Evolutionary conservation across 2,329 filamentous ascomycete genomes (phyloP), one percentile per base, ranked within the genome.

Genomic region (Thermochaetoides dissita): DNA sequence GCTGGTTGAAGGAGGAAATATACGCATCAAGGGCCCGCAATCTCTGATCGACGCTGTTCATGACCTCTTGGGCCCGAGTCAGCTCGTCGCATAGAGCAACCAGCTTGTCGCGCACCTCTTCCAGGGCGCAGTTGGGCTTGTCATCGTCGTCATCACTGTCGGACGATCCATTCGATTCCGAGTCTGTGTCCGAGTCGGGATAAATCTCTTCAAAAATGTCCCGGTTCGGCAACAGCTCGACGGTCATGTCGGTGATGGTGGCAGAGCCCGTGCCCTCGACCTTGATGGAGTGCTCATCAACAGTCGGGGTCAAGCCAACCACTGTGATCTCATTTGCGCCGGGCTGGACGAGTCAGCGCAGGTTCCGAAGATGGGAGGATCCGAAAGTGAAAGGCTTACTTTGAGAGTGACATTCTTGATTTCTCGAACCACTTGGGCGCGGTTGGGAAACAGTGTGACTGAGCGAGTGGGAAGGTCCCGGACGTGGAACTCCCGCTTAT

Each of bases 401-500:
- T 66, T 62, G 12, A 77, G 63, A 1, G 54, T 51, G 10, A 80
- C 61, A 48, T 71, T 60, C 44, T 68, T 69, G 53, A 82, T 68
- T 41, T 79, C 72, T 28, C 77, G 68, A 9, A 72, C 65, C 30
- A 82, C 58, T 38, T 78, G 76, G 1, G 78, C 79, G 47, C 71
- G 63, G 2, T 64, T 63, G 0, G 78, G 77, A 45, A 79, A 81
- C 34, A 84, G 65, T 0, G 71, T 76, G 10, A 84, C 76, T 0
- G 70, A 71, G 39, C 72, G 71, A 31, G 79, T 81, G 7, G 62
- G 53, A 30, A 81, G 61, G 38, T 77, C 67, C 36, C 69, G 67
- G 46, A 81, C 57, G 30, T 66, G 65, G 55, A 76, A 77, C 45
- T 72, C 64, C 44, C 71, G 57, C 45, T 61, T 62, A 48, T 66